Base-by-base conservation (phyloP, 495 filamentous ascomycete species). In the Bacidia rubella region DNA sequence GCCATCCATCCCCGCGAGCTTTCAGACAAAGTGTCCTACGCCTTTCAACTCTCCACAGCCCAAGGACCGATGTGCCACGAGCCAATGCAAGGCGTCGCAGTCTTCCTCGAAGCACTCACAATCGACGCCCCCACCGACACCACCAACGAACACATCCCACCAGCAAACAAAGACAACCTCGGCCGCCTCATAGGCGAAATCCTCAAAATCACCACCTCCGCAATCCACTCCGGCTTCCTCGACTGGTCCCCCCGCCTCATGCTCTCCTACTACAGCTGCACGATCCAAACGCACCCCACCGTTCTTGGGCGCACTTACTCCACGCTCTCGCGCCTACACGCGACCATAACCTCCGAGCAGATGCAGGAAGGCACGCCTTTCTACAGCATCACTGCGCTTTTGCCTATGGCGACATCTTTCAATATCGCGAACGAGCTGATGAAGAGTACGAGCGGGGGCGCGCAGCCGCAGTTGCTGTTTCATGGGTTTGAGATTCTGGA, bases 221-320 rank as follows among this genome's bases (percentile, higher is more conserved):
- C 85, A n/a, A 90, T 97, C 57, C 75, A 79, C 17, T 79, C 85
- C 60, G 90, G 82, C 15, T 95, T 97, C 71, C 69, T 95, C 2
- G 93, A 96, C 72, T 98, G 90, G 90, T 89, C 83, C 52, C 90
- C 93, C 0, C 79, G 92, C 1, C 74, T 98, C 25, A 75, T 97
- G 72, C 80, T 96, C 47, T 90, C 92, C n/a, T 96, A 96, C 87
- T 98, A 98, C 70, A 87, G 82, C 51, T 90, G 87, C 64, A 90
- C 96, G 62, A 96, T 98, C 59, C 93, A 97, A 74, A 87, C 90
- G 47, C 87, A 86, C 38, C 87, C 89, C 62, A 90, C 95, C 69
- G 92, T 96, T 53, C 81, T 98, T 15, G 92, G 92, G 26, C 82
- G 86, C 46, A 92, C 96, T 45, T 97, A 98, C 72, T 85, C 81